Base-by-base conservation (phyloP, 345 rosid species). In the Eucalyptus brandiana region DNA sequence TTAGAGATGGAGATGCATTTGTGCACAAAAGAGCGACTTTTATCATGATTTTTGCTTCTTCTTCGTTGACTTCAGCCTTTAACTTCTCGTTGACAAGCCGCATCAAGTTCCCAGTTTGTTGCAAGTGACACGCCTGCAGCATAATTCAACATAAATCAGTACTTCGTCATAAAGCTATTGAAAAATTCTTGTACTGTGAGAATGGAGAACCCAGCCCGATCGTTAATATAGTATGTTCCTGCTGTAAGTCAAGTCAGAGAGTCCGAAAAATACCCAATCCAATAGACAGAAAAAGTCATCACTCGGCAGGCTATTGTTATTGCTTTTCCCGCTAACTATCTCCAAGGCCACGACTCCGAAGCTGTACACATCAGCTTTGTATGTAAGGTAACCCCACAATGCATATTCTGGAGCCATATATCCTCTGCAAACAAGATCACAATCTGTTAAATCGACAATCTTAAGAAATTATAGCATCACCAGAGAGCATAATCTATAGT, bases 381-480 rank as follows among this genome's bases (percentile, higher is more conserved):
- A 58, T 24, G 94, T 90, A 15, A 93, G 81, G 72, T 93, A 90
- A 60, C 93, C 93, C 90, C 92, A 90, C 86, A 91, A 86, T 37
- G 93, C 94, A 88, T 93, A 93, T 88, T 93, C 94, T 17, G 94
- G 93, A 69, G 93, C 94, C 93, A 93, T 92, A 40, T 92, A 93
- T 88, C 93, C 94, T 51, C 93, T 93, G 91, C 86, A 92, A 37
- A 88, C 83, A 40, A 40, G 28, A 76, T 40, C 83, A 13, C 1
- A 9, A 76, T 76, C 83, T 23, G 16, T 51, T 53, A 89, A 54
- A 89, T 62, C 42, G 26, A 80, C 62, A 21, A 48, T 24, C n/a
- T 54, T 7, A 23, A 48, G 34, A 30, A 34, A 50, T 26, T 32
- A 34, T 18, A 69, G 81, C 81, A 69, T 69, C 80, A 34, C 42